Base-by-base conservation (phyloP, 1,284 basidiomycete species). In the Clitocybe nebularis region DNA sequence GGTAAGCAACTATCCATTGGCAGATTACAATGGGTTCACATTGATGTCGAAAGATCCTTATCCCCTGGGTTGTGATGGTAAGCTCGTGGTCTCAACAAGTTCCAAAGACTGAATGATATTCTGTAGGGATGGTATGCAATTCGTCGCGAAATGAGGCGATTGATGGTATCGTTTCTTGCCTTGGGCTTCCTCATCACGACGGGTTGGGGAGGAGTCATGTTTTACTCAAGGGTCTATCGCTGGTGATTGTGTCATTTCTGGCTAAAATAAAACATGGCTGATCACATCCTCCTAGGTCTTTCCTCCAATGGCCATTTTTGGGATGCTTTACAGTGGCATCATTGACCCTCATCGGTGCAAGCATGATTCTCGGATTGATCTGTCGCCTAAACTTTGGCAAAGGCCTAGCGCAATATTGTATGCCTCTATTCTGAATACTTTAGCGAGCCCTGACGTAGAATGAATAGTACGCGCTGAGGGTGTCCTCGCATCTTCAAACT, bases 221-320 rank as follows among this genome's bases (percentile, higher is more conserved):
- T 80, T 57, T 66, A 72, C 41, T 74, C 75, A 4, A 55, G 61
- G 8, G 68, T 75, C 2, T 82, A 76, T 51, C 64, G 70, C 39
- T 78, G 76, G 69, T 69, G 28, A 42, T 60, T 50, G 6, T 3
- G 21, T 22, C 36, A n/a, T 16, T 28, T 36, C 13, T 20, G 35
- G 5, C 8, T 34, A 19, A 24, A 23, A 23, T 39, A 28, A 17
- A n/a, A 35, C 36, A 32, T 14, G 3, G 6, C 9, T 32, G n/a
- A 6, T 41, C 4, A 36, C 26, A 29, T 14, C 39, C 11, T 34
- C 39, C 14, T 37, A 69, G 67, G 68, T 69, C 70, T 2, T 79
- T 75, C 59, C 41, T 72, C 36, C 67, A 76, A 48, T 82, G 77
- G 77, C 71, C 75, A 0, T 77, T 73, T 55, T 67, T 80, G 34